Evolutionary conservation across 805 yeast genomes (phyloP).

Genomic region (Kregervanrija delftensis): DNA sequence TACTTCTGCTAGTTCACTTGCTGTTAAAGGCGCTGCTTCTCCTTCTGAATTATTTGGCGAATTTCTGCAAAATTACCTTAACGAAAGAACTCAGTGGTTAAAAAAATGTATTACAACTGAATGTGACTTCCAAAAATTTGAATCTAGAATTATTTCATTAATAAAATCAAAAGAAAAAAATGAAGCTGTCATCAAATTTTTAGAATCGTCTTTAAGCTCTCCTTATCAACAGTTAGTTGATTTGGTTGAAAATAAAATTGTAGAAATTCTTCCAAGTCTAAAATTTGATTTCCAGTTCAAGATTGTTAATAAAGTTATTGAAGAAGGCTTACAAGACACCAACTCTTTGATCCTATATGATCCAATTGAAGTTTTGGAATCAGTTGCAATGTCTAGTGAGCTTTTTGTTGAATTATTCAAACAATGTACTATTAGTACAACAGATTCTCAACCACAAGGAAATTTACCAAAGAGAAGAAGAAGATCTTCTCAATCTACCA

Average conservation of each 20-base stretch:
- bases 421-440: slow-evolving; percentile 31
- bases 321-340: slow-evolving; percentile 32
- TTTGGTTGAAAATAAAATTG: slow-evolving; percentile 43
- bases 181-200: slow-evolving; percentile 50
- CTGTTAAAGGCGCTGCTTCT: slow-evolving; percentile 34
- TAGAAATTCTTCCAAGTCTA: slow-evolving; percentile 49
- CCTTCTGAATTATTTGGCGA: slow-evolving; percentile 43
- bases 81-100: slow-evolving; percentile 40
- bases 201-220: slow-evolving; percentile 46
- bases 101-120: slow-evolving; percentile 39
- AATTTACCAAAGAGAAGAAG: slow-evolving; percentile 75
- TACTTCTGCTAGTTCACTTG: slow-evolving; percentile 33
- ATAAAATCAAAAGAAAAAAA: slow-evolving; percentile 58
- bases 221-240: slow-evolving; percentile 37
- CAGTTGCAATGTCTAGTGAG: slow-evolving; percentile 46
- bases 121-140: slow-evolving; percentile 48
- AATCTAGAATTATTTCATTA: slow-evolving; percentile 47
- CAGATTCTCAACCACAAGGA: slow-evolving; percentile 17
- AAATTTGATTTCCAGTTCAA: slow-evolving; percentile 51
- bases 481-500: slow-evolving; percentile 68
- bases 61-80: slow-evolving; percentile 39
- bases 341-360: slow-evolving; percentile 40
- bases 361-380: slow-evolving; percentile 46
- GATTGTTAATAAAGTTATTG: slow-evolving; percentile 54
- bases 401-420: slow-evolving; percentile 54